phyloP scores from a whole-genome alignment of 331 rosid species.

The Acacia pycnantha region DNA sequence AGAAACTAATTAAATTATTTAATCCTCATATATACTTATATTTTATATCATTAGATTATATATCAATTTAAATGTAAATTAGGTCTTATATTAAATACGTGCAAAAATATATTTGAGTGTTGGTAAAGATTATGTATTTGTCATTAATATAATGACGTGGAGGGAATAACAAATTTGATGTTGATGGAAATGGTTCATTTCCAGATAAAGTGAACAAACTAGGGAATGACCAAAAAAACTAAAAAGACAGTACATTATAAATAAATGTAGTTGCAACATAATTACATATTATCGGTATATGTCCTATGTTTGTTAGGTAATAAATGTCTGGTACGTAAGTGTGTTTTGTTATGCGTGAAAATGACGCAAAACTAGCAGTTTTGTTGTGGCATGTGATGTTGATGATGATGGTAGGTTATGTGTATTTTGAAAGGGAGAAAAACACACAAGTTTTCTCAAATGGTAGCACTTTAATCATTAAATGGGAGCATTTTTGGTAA shows the following conservation, averaged over 20 bases:
- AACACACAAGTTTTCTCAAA: too few relatives aligned
- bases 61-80: too few relatives aligned
- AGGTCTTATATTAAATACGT: too few relatives aligned
- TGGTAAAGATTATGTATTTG: not conserved
- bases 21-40: too few relatives aligned
- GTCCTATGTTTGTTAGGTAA: not conserved
- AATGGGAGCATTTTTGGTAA: too few relatives aligned
- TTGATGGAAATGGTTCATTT: not conserved
- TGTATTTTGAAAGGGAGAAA: not conserved
- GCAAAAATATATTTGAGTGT: not conserved
- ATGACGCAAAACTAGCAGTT: not conserved
- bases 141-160: not conserved
- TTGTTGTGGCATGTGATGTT: not conserved
- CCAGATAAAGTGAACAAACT: too few relatives aligned
- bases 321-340: not conserved
- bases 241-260: not conserved
- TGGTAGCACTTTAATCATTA: too few relatives aligned
- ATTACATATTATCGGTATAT: not conserved
- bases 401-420: not conserved
- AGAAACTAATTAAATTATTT: too few relatives aligned
- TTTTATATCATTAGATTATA: too few relatives aligned
- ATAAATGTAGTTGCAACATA: slow-evolving; percentile 2
- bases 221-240: not conserved
- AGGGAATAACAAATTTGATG: not conserved
- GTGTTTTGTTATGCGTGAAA: not conserved